Evolutionary conservation across 2,329 filamentous ascomycete species (phyloP).

Genomic region (Colletotrichum filicis): DNA sequence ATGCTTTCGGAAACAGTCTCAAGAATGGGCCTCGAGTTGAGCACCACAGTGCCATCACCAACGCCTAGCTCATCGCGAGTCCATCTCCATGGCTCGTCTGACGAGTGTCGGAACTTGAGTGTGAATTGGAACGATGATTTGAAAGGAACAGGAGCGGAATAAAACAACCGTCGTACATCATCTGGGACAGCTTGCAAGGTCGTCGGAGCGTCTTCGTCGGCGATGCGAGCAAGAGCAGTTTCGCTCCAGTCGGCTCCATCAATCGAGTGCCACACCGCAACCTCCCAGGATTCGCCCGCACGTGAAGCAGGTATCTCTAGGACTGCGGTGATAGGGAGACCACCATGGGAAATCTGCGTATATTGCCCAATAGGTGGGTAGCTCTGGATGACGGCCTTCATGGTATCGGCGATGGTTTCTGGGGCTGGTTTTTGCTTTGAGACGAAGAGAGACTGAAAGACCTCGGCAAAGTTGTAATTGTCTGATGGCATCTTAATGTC

Average conservation of each 20-base stretch:
- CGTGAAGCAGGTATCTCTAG: conserved; percentile 72
- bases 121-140: conserved; percentile 71
- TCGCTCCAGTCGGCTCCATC: conserved; percentile 69
- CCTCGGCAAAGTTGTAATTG: conserved; percentile 47
- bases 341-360: conserved; percentile 63
- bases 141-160: conserved; percentile 51
- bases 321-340: conserved; percentile 73
- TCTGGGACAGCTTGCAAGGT: conserved; percentile 55
- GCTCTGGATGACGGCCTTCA: conserved; percentile 55
- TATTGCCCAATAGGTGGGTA: conserved; percentile 82
- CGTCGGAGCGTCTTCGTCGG: conserved; percentile 51
- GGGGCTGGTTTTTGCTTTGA: conserved; percentile 50
- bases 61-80: conserved; percentile 71
- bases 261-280: conserved; percentile 76
- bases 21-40: conserved; percentile 48
- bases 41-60: conserved; percentile 71
- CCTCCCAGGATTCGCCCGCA: conserved; percentile 72
- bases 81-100: conserved; percentile 74
- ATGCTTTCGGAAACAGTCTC: conserved; percentile 53
- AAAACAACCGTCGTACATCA: conserved; percentile 28
- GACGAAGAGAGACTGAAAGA: conserved; percentile 50
- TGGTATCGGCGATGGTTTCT: conserved; percentile 41
- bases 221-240: conserved; percentile 50
- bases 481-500: conserved; percentile 34
- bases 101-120: conserved; percentile 71